Percentiles rank a stretch among this genome's conserved stretches.
Evolutionary conservation across 2,329 filamentous ascomycete genomes (phyloP).

Genomic region (Stromatinia cepivora): DNA sequence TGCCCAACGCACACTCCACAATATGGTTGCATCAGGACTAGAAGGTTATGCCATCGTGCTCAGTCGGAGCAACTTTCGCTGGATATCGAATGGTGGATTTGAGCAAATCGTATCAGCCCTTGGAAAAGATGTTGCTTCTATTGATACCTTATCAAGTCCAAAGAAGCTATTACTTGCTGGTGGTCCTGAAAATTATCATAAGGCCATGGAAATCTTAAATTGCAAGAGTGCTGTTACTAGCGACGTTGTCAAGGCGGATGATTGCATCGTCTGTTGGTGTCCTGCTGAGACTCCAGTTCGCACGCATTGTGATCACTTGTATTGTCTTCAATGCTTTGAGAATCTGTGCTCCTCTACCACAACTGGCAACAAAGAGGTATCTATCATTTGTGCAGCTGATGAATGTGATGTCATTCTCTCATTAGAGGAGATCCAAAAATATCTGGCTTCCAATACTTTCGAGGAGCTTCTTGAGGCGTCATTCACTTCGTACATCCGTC

Average conservation of each 20-base stretch:
- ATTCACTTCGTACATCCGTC: slow-evolving; percentile 26
- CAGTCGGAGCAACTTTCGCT: slow-evolving; percentile 33
- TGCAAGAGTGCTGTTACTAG: slow-evolving; percentile 15
- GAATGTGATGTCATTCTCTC: slow-evolving; percentile 22
- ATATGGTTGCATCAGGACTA: slow-evolving; percentile 29
- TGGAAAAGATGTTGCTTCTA: slow-evolving; percentile 31
- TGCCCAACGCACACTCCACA: slow-evolving; percentile 37
- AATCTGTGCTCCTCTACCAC: slow-evolving; percentile 36
- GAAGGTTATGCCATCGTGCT: slow-evolving; percentile 35
- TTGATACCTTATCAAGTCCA: slow-evolving; percentile 8
- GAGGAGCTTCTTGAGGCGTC: slow-evolving; percentile 25
- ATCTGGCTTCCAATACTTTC: slow-evolving; percentile 21
- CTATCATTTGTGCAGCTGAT: slow-evolving; percentile 22
- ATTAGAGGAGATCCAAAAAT: slow-evolving; percentile 24
- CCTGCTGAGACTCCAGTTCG: slow-evolving; percentile 1
- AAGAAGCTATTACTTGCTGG: slow-evolving; percentile 1
- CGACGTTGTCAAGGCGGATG: not conserved
- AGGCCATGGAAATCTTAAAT: not conserved
- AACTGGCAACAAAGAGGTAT: slow-evolving; percentile 31
- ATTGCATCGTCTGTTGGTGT: slow-evolving; percentile 9
- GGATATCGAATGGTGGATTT: slow-evolving; percentile 1
- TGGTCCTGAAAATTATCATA: not conserved
- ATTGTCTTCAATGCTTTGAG: slow-evolving; percentile 48
- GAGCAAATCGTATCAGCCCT: not conserved
- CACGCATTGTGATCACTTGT: slow-evolving; percentile 33